Evolutionary conservation across 2,329 filamentous ascomycete species (phyloP).

Genomic region (Diaporthe ampelina): DNA sequence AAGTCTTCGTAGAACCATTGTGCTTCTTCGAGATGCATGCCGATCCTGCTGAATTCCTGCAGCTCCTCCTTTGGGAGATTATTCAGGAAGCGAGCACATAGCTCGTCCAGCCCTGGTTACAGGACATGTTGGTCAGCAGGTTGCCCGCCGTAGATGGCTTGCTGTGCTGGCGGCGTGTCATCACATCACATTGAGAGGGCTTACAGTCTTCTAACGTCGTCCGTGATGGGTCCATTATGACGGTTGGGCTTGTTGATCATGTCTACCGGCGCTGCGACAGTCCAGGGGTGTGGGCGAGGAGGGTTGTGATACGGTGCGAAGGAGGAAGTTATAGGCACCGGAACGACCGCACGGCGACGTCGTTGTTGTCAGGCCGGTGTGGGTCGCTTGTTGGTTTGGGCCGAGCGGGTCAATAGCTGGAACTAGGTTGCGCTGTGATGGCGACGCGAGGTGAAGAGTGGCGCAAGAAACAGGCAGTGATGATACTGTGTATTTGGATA

Average conservation of each 20-base stretch:
- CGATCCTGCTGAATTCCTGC: constrained; percentile 90
- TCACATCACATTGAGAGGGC: constrained; percentile 7
- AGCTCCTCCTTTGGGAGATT: constrained; percentile 95
- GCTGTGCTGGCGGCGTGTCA: constrained; percentile 29
- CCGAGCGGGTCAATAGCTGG: constrained; percentile 15
- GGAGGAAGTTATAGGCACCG: background rate
- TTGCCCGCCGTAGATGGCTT: background rate
- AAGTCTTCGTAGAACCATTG: constrained; percentile 99
- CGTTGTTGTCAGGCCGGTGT: constrained; percentile 32
- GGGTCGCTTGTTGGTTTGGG: constrained; percentile 31
- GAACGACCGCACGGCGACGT: constrained; percentile 20
- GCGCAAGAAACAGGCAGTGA: constrained; percentile 10
- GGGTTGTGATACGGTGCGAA: background rate
- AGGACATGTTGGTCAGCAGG: constrained; percentile 43
- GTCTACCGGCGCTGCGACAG: constrained; percentile 36
- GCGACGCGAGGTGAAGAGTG: background rate
- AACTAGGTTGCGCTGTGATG: constrained; percentile 16
- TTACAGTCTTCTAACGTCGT: constrained; percentile 42
- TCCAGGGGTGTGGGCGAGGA: background rate
- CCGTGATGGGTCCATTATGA: constrained; percentile 38
- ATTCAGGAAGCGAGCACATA: constrained; percentile 97
- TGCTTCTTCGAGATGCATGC: constrained; percentile 98
- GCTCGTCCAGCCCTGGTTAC: constrained; percentile 88
- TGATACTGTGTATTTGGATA: constrained; percentile 15
- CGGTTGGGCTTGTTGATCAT: constrained; percentile 37